Percentiles rank a stretch among this genome's conserved stretches.
Conservation (phyloP, 108 stramenopile genomes). For the Fragilariopsis cylindrus region DNA sequence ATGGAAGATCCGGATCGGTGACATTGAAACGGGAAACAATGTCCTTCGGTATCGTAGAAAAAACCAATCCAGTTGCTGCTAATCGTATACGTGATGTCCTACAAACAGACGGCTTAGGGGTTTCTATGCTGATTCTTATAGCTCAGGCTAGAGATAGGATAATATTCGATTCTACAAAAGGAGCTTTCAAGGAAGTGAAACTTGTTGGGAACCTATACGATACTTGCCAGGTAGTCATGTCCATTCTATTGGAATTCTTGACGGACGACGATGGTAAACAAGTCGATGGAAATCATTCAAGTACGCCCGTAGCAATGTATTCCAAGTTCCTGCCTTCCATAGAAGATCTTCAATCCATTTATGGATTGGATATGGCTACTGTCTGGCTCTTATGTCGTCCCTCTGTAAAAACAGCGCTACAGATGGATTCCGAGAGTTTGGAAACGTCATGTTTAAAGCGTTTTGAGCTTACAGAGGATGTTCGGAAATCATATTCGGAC, state of each 20-base stretch:
- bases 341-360: conserved; percentile 42
- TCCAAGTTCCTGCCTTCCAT: conserved; percentile 63
- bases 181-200: conserved; percentile 46
- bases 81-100: conserved; percentile 54
- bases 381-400: conserved; percentile 68
- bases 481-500: conserved; percentile 28
- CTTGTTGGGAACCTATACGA: conserved; percentile 82
- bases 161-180: conserved; percentile 51
- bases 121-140: conserved; percentile 73
- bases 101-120: conserved; percentile 67
- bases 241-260: conserved; percentile 78
- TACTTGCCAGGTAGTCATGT: conserved; percentile 66
- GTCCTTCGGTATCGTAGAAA: conserved; percentile 84
- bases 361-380: conserved; percentile 56
- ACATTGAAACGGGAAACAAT: conserved; percentile 80
- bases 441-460: background rate
- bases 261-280: conserved; percentile 40
- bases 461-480: conserved; percentile 11
- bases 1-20: conserved; percentile 69
- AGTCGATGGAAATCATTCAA: conserved; percentile 24
- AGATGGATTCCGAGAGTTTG: conserved; percentile 28
- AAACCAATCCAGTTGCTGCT: conserved; percentile 57
- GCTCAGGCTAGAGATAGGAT: conserved; percentile 68
- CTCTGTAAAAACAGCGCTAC: conserved; percentile 37
- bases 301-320: conserved; percentile 43